Base-by-base conservation (phyloP, 345 rosid species). In the Theobroma cacao region DNA sequence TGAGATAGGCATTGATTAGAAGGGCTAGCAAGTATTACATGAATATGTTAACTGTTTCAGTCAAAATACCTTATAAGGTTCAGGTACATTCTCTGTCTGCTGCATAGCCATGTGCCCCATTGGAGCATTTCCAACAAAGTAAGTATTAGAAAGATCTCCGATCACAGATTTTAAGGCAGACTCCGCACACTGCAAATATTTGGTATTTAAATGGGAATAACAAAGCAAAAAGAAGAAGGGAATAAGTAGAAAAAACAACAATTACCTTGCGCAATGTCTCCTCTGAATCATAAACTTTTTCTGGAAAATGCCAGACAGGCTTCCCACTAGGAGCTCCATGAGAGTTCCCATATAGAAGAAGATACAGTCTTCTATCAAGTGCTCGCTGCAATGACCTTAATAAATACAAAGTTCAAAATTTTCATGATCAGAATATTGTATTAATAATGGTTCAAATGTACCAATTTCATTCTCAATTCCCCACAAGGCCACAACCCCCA, bases 121-220 rank as follows among this genome's bases (percentile, higher is more conserved):
- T 40, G 98, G 99, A 82, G 98, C 94, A 81, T 95, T 95, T 69
- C 99, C 99, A 62, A 91, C 98, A 84, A 95, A 95, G 82, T 92
- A 95, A 18, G 98, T 92, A 70, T 89, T 93, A 26, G 95, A 90
- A 10, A 95, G 91, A 76, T 90, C 93, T 56, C 97, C 98, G 45
- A 94, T 58, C 47, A 92, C 93, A 75, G 91, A 91, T 63, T 87
- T 70, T 56, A 95, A 83, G 61, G 99, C 99, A 82, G 92, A 86
- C 83, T 96, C 99, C 5, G 99, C 97, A 53, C 98, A 94, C 98
- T 96, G 86, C 82, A 84, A 72, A 81, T 0, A 67, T 78, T 66
- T 77, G 55, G 45, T 12, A 73, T 63, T 76, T 48, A 43, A 6
- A 52, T 7, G 28, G 59, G 67, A 73, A 18, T 30, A 56, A 76